Evolutionary conservation across 345 rosid genomes (phyloP), one percentile per base, ranked within the genome.

Genomic region (Kandelia obovata): DNA sequence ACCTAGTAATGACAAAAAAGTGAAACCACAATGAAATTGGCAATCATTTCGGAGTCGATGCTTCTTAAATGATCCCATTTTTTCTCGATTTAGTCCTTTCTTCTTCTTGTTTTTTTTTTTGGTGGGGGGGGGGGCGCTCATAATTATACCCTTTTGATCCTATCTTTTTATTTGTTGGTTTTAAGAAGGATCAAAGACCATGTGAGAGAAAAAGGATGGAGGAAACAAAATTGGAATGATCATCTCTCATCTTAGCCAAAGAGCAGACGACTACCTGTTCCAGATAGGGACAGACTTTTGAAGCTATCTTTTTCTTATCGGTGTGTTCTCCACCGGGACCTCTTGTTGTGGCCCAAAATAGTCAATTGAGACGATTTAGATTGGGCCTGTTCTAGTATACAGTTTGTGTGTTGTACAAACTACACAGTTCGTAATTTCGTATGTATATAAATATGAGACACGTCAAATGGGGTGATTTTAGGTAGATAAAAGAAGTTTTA

Each of bases 311-410:
- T 7, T 37, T 9, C 43, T 8, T 1, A 37, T 37, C 11, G 21
- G 21, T 37, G 10, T 57, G 53, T 56, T 19, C 35, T 19, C 56
- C 17, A 23, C 53, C 28, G 64, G 58, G 64, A 20, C 64, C 43
- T 59, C 64, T 47, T 7, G 5, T n/a, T 58, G 26, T 30, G 64
- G 71, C 65, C 71, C 71, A 67, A 67, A 26, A 10, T 26, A 3
- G 53, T 16, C 19, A 17, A 34, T 23, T 39, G 20, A 26, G 23
- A 51, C 25, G 21, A 30, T 16, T 37, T 0, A 35, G 9, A 58
- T 28, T 59, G 58, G 64, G 71, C 65, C 71, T 43, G 23, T 32
- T 17, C 20, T 20, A 5, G 25, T 32, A 32, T 8, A 61, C 64
- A 2, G 7, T 62, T 49, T 34, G 15, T 34, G 15, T 35, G 13